Percentiles rank a stretch among this genome's conserved stretches.
These are phyloP conservation scores for Afroboletus lepidellus DNA, from an alignment of 1,284 basidiomycete species.

Conservation along the genomic window DNA sequence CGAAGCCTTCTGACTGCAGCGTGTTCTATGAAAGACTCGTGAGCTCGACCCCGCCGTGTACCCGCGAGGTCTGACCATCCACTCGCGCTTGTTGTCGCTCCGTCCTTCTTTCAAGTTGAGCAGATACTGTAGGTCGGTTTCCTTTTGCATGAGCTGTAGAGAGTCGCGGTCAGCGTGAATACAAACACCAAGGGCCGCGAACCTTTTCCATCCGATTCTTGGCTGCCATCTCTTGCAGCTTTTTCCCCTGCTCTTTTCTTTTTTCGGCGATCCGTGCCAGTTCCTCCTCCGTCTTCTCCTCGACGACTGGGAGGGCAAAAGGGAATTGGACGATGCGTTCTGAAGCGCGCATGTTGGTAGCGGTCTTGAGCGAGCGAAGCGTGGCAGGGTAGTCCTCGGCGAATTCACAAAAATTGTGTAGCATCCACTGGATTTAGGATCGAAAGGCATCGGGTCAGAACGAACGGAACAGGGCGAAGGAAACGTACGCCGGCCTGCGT, in stretches of 20 bases:
- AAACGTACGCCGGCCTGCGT: conserved; percentile 55
- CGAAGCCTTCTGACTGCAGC: conserved; percentile 73
- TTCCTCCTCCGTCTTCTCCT: conserved; percentile 94
- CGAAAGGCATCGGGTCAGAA: neutral
- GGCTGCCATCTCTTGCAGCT: conserved; percentile 91
- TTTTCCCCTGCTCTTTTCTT: conserved; percentile 80
- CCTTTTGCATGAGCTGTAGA: conserved; percentile 69
- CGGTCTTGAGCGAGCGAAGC: conserved; percentile 57
- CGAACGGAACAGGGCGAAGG: neutral
- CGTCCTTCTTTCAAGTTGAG: conserved; percentile 65
- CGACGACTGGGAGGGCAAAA: conserved; percentile 63
- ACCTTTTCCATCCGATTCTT: conserved; percentile 87
- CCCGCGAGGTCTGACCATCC: conserved; percentile 46
- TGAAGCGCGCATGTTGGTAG: conserved; percentile 58
- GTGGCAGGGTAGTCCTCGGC: conserved; percentile 75
- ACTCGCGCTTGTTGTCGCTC: conserved; percentile 75
- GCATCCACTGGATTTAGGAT: conserved; percentile 91
- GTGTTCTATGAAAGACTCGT: conserved; percentile 47
- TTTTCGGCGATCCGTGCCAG: conserved; percentile 75
- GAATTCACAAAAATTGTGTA: conserved; percentile 86
- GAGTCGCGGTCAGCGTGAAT: neutral
- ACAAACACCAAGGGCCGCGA: neutral
- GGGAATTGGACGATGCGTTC: conserved; percentile 87
- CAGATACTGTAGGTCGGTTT: conserved; percentile 78
- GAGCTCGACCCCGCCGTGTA: too few relatives aligned